Conservation (phyloP, 192 early-diverging fungal species). For the Podochytrium sp. region DNA sequence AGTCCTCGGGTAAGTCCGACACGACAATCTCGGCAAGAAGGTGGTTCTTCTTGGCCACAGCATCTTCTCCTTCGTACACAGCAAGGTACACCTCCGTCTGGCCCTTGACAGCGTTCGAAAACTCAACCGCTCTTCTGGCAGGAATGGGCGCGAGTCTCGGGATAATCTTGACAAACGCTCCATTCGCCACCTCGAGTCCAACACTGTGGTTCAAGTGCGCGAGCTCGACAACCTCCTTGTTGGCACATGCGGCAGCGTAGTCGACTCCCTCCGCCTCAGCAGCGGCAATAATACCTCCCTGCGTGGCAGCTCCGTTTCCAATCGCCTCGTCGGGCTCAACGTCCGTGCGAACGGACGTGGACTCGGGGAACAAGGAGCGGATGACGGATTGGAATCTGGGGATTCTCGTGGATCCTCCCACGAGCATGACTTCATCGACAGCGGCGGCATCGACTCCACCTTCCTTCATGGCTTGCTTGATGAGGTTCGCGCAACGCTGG, state of each 20-base stretch:
- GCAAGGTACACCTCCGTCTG: slow-evolving; percentile 79
- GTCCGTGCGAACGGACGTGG: slow-evolving; percentile 73
- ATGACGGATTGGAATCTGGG: slow-evolving; percentile 83
- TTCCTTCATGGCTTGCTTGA: slow-evolving; percentile 69
- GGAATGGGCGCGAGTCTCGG: slow-evolving; percentile 86
- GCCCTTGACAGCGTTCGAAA: slow-evolving; percentile 65
- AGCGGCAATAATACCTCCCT: slow-evolving; percentile 70
- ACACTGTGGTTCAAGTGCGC: slow-evolving; percentile 75
- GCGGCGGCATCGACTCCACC: slow-evolving; percentile 61
- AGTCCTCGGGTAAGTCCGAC: slow-evolving; percentile 52
- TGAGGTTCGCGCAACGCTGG: slow-evolving; percentile 64
- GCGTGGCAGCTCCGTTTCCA: slow-evolving; percentile 85
- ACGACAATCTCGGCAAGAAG: slow-evolving; percentile 73
- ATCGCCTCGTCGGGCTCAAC: slow-evolving; percentile 95
- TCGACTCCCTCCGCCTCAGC: slow-evolving; percentile 88
- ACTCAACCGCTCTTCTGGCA: slow-evolving; percentile 74
- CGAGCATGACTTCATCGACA: slow-evolving; percentile 88
- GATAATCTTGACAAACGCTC: slow-evolving; percentile 78
- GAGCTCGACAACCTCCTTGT: slow-evolving; percentile 64
- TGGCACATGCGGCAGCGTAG: slow-evolving; percentile 50
- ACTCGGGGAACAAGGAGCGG: slow-evolving; percentile 70
- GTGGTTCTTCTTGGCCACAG: slow-evolving; percentile 51
- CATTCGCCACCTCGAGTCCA: slow-evolving; percentile 74
- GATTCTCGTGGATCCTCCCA: slow-evolving; percentile 86
- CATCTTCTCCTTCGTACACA: slow-evolving; percentile 75